Conservation (phyloP, 2,329 filamentous ascomycete species). For the Tolypocladium paradoxum region DNA sequence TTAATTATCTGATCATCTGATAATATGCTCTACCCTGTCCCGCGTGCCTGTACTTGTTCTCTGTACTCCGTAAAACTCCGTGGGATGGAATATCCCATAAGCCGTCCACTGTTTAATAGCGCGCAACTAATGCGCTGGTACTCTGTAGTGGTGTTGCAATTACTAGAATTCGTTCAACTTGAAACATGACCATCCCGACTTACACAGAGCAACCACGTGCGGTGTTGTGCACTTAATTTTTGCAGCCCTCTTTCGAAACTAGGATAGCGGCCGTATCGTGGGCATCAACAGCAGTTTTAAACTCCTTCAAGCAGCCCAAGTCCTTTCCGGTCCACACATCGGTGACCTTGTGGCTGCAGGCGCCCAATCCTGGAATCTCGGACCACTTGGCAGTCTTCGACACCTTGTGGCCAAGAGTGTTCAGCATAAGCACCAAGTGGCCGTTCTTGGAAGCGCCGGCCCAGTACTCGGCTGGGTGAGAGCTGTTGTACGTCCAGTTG, state of each 20-base stretch:
- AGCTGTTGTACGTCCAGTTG: conserved; percentile 36
- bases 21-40: background rate
- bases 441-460: conserved; percentile 29
- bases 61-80: too few relatives aligned
- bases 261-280: conserved; percentile 24
- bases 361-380: conserved; percentile 31
- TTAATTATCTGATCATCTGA: conserved; percentile 1
- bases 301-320: conserved; percentile 22
- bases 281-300: conserved; percentile 16
- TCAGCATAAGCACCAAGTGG: conserved; percentile 36
- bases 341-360: conserved; percentile 24
- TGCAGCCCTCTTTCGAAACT: background rate
- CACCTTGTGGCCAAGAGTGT: conserved; percentile 22
- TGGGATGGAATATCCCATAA: too few relatives aligned
- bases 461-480: conserved; percentile 39
- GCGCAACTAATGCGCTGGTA: too few relatives aligned
- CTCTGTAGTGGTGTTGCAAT: too few relatives aligned
- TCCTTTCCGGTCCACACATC: conserved; percentile 35
- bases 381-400: conserved; percentile 26
- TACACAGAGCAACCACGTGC: too few relatives aligned
- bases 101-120: too few relatives aligned
- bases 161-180: too few relatives aligned
- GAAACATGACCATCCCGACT: too few relatives aligned
- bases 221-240: too few relatives aligned
- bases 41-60: too few relatives aligned